Evolutionary conservation across 495 filamentous ascomycete species (phyloP), one percentile per base, ranked within the genome.

Genomic region (Podospora appendiculata): DNA sequence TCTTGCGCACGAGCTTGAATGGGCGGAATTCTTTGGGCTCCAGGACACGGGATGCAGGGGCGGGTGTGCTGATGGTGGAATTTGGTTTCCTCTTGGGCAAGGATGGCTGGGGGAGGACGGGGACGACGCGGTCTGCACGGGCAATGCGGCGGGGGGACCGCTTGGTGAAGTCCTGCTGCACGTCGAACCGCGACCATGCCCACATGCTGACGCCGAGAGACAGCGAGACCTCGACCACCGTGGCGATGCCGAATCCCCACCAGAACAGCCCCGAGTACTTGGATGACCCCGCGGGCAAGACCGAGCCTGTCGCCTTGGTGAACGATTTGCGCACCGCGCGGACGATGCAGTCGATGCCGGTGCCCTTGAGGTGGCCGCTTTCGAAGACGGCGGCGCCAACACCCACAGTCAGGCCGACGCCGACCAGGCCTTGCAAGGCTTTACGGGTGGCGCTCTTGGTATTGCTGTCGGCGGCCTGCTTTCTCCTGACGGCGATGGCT

Each of bases 1-100:
- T 59, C 50, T 80, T 80, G 36, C 61, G 53, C 3, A 77, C 59
- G 1, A 79, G 64, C 8, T 70, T 69, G 14, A 81, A 65, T 11
- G 54, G 53, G 48, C 69, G 71, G 55, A 72, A 80, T 49, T 69
- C 60, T 45, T 75, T 65, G 0, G 76, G 67, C 11, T 75, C 60
- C 34, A 79, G 65, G 69, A 48, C 45, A 8, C 16, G 8, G 16
- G 43, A 3, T 52, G 50, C 19, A 18, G 41, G 8, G 17, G 6
- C 17, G n/a, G 25, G 35, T 34, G 8, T 18, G 19, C 10, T 48
- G 4, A 18, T 25, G 25, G 25, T 25, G 25, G 25, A 5, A 2
- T 25, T 25, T 25, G 2, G 25, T 25, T 25, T 25, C 25, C 25
- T 25, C 25, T 25, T 25, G 25, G 25, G 66, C 13, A 43, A 46